Percentiles rank a stretch among this genome's conserved stretches.
phyloP scores from a whole-genome alignment of 345 rosid species.

The Eucalyptus polybractea region DNA sequence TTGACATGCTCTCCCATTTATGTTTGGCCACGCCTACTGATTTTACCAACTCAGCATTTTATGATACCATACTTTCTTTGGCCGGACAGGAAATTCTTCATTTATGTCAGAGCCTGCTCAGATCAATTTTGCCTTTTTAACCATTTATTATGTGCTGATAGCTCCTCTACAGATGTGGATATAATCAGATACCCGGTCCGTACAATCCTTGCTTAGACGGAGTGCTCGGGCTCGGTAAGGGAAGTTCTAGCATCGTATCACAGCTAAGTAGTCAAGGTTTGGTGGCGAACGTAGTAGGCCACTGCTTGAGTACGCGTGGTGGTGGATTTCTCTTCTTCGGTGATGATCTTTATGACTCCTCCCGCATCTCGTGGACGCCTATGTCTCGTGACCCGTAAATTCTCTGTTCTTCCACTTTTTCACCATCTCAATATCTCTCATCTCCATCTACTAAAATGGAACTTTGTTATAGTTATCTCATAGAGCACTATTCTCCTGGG shows the following conservation, averaged over 20 bases:
- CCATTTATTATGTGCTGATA: not conserved
- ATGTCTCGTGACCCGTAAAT: slow-evolving; percentile 50
- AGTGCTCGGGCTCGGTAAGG: slow-evolving; percentile 87
- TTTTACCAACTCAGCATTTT: not conserved
- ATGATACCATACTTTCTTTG: not conserved
- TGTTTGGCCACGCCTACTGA: not conserved
- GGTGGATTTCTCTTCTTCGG: slow-evolving; percentile 94
- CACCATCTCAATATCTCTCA: not conserved
- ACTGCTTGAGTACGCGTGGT: slow-evolving; percentile 68
- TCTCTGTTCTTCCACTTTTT: not conserved
- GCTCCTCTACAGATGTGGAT: slow-evolving; percentile 54
- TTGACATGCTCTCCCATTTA: not conserved
- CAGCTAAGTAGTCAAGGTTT: slow-evolving; percentile 67
- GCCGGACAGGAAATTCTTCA: not conserved
- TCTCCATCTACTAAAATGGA: not conserved
- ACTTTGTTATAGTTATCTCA: slow-evolving; percentile 5
- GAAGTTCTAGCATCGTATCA: slow-evolving; percentile 64
- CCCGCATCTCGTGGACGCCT: slow-evolving; percentile 58
- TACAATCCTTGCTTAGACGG: slow-evolving; percentile 72
- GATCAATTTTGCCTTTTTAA: not conserved
- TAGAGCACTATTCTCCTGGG: slow-evolving; percentile 77
- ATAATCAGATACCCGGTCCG: slow-evolving; percentile 19
- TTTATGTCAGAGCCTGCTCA: not conserved
- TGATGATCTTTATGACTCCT: slow-evolving; percentile 48
- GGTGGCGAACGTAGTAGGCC: slow-evolving; percentile 66